These are phyloP conservation scores for Naganishia vishniacii DNA, from an alignment of 768 basidiomycete species.

Conservation along the genomic window DNA sequence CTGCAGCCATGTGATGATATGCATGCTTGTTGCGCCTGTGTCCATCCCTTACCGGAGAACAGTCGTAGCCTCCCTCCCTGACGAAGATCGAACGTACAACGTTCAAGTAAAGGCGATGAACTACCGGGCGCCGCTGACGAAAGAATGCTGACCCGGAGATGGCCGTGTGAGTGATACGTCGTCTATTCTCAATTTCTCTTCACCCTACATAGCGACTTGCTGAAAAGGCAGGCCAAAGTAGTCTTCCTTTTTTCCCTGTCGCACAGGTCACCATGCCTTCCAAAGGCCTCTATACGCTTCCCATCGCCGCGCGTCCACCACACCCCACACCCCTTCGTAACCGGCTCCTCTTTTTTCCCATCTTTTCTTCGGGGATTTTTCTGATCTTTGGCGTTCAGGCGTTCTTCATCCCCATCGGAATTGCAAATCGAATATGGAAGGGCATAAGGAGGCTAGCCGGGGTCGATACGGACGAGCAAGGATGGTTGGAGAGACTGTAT, in stretches of 20 bases:
- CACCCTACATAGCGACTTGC: no score
- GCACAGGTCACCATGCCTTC: not conserved
- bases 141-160: no score
- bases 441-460: not conserved
- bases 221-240: no score
- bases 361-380: constrained; percentile 61
- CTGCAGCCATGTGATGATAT: no score
- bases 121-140: no score
- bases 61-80: no score
- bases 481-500: constrained; percentile 52
- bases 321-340: constrained; percentile 32
- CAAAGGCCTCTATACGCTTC: constrained; percentile 41
- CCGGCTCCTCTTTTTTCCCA: constrained; percentile 38
- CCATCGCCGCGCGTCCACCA: constrained; percentile 43
- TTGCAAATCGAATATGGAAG: constrained; percentile 52
- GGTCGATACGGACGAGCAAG: not conserved
- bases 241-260: no score
- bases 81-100: no score
- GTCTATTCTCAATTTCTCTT: no score
- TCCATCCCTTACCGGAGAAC: no score
- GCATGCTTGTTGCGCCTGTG: no score
- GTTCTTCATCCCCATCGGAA: constrained; percentile 60
- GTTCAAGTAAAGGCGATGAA: not conserved
- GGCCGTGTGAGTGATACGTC: not conserved
- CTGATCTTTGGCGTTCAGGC: constrained; percentile 66